Conservation (phyloP, 1,284 basidiomycete genomes). For the Cryptococcus sp. region DNA sequence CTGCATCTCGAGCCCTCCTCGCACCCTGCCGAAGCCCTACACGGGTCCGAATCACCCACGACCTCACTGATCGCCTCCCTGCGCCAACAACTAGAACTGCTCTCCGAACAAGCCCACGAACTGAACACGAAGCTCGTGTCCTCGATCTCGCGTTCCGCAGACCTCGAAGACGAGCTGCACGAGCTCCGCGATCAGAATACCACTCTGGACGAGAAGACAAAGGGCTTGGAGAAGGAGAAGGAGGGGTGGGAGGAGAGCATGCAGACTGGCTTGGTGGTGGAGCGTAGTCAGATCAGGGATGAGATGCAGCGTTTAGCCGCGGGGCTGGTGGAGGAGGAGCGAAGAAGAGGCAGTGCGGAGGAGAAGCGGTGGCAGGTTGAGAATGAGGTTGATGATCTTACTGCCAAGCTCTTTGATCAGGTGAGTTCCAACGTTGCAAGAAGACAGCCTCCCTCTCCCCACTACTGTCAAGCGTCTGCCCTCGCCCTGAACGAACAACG, state of each 20-base stretch:
- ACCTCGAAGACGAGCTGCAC: constrained; percentile 89
- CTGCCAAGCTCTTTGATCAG: constrained; percentile 77
- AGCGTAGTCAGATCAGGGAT: constrained; percentile 82
- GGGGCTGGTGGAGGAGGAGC: constrained; percentile 88
- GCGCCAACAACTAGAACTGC: constrained; percentile 76
- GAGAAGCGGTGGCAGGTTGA: constrained; percentile 73
- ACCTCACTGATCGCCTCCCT: constrained; percentile 68
- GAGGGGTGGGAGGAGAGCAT: constrained; percentile 56
- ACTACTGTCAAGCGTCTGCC: neutral
- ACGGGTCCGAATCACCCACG: constrained; percentile 52
- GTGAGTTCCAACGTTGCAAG: constrained; percentile 28
- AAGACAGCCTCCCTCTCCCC: neutral
- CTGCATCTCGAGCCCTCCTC: constrained; percentile 10
- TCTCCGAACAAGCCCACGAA: constrained; percentile 84
- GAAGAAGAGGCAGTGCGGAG: constrained; percentile 86
- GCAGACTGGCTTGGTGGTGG: constrained; percentile 80
- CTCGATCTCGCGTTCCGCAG: constrained; percentile 87
- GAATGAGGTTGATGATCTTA: constrained; percentile 90
- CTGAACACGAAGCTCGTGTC: constrained; percentile 90
- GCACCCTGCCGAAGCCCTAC: constrained; percentile 37
- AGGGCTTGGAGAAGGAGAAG: constrained; percentile 64
- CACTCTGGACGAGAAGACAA: constrained; percentile 68
- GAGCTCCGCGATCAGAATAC: constrained; percentile 50
- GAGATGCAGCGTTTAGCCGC: constrained; percentile 95
- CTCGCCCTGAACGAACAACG: neutral